phyloP scores from a whole-genome alignment of 495 filamentous ascomycete genomes.

The Ramalina intermedia region DNA sequence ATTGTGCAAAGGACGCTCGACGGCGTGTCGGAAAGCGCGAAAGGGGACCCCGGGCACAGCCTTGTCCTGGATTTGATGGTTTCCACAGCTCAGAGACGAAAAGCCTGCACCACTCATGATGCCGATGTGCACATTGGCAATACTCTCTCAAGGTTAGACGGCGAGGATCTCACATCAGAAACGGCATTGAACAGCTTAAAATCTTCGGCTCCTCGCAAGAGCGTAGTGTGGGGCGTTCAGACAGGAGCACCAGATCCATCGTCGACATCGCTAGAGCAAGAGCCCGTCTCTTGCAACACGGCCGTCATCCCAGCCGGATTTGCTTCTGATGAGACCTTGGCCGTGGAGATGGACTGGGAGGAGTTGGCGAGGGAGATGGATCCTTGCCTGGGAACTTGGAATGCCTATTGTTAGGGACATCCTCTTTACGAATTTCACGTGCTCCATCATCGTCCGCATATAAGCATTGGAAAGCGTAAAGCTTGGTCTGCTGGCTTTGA shows the following conservation, averaged over 20 bases:
- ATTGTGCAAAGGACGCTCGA: background rate
- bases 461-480: too few relatives aligned
- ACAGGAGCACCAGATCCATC: background rate
- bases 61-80: background rate
- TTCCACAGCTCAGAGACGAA: background rate
- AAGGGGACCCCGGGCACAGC: background rate
- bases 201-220: background rate
- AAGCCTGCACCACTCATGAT: background rate
- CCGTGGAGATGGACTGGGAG: slow-evolving; percentile 5
- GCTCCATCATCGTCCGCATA: too few relatives aligned
- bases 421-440: too few relatives aligned
- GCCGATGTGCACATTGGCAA: background rate
- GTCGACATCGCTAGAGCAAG: background rate
- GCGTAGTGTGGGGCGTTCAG: background rate
- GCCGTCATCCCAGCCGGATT: background rate
- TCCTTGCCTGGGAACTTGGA: slow-evolving; percentile 1
- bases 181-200: background rate
- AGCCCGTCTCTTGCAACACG: background rate
- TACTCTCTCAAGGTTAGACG: background rate
- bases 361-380: background rate
- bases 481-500: too few relatives aligned
- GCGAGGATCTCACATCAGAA: background rate
- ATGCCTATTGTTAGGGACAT: background rate
- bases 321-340: background rate
- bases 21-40: background rate